Conservation (phyloP, 768 basidiomycete species). For the Exidia glandulosa region DNA sequence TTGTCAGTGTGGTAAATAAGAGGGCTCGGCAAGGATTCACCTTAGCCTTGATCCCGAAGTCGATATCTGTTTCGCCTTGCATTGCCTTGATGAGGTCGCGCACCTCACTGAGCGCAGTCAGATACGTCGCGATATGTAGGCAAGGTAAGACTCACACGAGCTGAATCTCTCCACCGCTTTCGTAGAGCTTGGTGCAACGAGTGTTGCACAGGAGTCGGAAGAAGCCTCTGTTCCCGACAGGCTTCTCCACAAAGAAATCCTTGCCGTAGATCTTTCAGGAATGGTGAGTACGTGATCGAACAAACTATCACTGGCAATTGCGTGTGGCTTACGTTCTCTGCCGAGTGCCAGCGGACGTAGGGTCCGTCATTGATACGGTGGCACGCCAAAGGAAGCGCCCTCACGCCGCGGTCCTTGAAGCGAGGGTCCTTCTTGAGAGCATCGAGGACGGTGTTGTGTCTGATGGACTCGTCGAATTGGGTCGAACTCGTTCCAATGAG, state of each 20-base stretch:
- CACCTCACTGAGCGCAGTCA: neutral
- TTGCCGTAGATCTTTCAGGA: neutral
- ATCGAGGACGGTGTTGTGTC: conserved; percentile 12
- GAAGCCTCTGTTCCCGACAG: neutral
- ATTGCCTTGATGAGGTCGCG: neutral
- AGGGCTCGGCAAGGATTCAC: neutral
- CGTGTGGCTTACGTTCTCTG: conserved; percentile 10
- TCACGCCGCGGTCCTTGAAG: conserved; percentile 1
- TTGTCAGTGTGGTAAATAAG: neutral
- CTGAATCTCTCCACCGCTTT: neutral
- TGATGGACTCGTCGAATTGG: conserved; percentile 14
- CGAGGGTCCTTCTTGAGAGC: conserved; percentile 5
- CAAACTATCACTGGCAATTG: too few relatives aligned
- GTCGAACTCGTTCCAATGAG: conserved; percentile 9
- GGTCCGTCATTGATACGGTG: conserved; percentile 6
- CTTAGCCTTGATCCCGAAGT: neutral
- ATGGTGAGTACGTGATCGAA: neutral
- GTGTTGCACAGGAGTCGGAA: neutral
- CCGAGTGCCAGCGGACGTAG: conserved; percentile 14
- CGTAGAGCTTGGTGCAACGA: neutral
- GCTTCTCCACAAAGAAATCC: neutral
- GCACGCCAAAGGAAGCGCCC: conserved; percentile 14
- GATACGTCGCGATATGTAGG: neutral
- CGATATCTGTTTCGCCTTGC: neutral
- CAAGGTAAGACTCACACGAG: neutral